Base-by-base conservation (phyloP, 2,329 filamentous ascomycete species). In the Xylaria sp. region DNA sequence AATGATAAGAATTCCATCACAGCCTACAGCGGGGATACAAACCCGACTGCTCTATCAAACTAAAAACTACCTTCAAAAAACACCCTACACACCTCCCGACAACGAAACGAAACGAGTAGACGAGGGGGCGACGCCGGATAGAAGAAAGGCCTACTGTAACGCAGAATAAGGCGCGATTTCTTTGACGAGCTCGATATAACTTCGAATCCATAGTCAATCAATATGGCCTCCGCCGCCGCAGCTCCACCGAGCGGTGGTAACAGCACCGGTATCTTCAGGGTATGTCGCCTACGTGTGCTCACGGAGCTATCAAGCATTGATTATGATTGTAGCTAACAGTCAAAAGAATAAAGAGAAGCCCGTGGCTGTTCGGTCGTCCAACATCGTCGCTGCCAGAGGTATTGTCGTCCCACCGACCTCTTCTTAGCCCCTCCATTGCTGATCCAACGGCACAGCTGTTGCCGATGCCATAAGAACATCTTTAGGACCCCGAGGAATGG, bases 391-490 rank as follows among this genome's bases (percentile, higher is more conserved):
- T 72, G 95, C 95, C 73, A 88, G 94, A 92, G 92, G 92, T 68
- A 67, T 57, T 38, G 28, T 50, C 94, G 85, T 72, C 81, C n/a
- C 53, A 2, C 38, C 42, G n/a, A 58, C 12, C 47, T 31, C 53
- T 40, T 40, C 19, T 50, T 42, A 2, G 35, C 58, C 76, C 65
- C 65, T 35, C 28, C 61, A 55, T 64, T 50, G 64, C 78, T 78
- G 71, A 76, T 49, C 57, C 53, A 63, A 65, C 11, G 55, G 23
- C 69, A 47, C 23, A 95, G 95, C 95, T 76, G 94, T 99, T 75
- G 91, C 95, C 78, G 95, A 99, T 87, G 95, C 95, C 71, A 96
- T 99, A 77, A 87, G 95, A 84, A 98, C 94, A 28, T 98, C 95
- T 66, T 85, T 99, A 70, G 95, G 95, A 68, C 95, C 95, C 69